phyloP scores from a whole-genome alignment of 192 early-diverging fungal species.

The Haplosporangium gracile region DNA sequence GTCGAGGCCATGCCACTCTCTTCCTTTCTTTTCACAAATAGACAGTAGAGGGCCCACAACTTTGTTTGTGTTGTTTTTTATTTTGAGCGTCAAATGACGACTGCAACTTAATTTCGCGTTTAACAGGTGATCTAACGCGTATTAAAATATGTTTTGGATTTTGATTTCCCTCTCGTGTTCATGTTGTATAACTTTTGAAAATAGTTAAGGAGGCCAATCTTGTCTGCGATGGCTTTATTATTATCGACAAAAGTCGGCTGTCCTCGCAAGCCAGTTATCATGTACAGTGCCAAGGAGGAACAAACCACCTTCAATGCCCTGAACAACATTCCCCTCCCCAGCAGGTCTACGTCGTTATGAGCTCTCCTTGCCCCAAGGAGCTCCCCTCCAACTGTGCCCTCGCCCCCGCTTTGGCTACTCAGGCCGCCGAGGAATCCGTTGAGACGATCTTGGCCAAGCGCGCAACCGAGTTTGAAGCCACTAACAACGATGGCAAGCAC shows the following conservation, averaged over 20 bases:
- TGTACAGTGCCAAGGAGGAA: not conserved
- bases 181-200: not conserved
- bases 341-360: slow-evolving; percentile 7
- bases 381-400: not conserved
- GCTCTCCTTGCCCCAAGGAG: slow-evolving; percentile 7
- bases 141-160: too few relatives aligned
- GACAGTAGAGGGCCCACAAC: too few relatives aligned
- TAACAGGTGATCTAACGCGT: too few relatives aligned
- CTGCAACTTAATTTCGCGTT: too few relatives aligned
- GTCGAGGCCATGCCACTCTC: too few relatives aligned
- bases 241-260: slow-evolving; percentile 10
- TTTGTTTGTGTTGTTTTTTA: too few relatives aligned
- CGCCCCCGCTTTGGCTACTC: not conserved
- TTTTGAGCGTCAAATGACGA: too few relatives aligned
- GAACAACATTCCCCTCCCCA: not conserved
- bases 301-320: not conserved
- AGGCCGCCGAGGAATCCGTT: not conserved
- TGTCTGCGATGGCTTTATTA: slow-evolving; percentile 5
- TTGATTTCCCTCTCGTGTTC: too few relatives aligned
- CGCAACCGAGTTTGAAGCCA: not conserved
- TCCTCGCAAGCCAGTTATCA: not conserved
- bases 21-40: too few relatives aligned
- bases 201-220: not conserved
- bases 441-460: not conserved
- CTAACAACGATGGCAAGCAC: not conserved